Evolutionary conservation across 345 rosid species (phyloP).

Genomic region (Euphorbia tirucalli): DNA sequence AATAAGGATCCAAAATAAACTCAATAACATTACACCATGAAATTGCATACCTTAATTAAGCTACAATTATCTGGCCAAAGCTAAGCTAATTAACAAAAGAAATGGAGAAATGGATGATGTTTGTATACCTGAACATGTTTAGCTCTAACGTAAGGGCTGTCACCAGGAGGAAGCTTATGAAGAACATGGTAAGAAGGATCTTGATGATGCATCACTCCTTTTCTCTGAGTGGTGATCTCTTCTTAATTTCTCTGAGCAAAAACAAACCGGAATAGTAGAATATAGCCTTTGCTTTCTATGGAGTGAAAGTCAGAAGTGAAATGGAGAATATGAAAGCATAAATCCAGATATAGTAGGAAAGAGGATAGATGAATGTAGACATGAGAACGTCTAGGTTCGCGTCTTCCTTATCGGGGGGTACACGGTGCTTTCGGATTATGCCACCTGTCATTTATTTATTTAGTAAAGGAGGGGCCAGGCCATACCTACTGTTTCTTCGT

Average conservation of each 20-base stretch:
- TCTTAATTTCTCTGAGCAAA: no score
- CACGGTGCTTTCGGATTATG: neutral
- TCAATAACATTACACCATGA: neutral
- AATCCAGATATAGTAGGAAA: neutral
- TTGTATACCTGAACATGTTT: slow-evolving; percentile 79
- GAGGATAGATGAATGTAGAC: slow-evolving; percentile 1
- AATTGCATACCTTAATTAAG: neutral
- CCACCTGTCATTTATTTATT: neutral
- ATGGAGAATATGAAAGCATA: neutral
- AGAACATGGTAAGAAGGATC: slow-evolving; percentile 44
- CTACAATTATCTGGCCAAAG: no score
- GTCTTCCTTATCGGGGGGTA: no score
- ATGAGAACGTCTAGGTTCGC: neutral
- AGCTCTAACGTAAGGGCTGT: slow-evolving; percentile 80
- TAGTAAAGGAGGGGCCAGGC: neutral
- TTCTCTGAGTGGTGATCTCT: neutral
- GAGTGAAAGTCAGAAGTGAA: neutral
- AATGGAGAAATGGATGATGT: neutral
- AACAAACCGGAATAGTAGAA: no score
- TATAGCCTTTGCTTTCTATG: neutral
- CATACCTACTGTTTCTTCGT: neutral
- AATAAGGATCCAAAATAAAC: neutral
- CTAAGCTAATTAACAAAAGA: neutral
- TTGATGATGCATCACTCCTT: slow-evolving; percentile 1
- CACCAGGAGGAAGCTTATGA: slow-evolving; percentile 84